Base-by-base conservation (phyloP, 768 basidiomycete genomes). In the Rubroboletus pulcherrimus region DNA sequence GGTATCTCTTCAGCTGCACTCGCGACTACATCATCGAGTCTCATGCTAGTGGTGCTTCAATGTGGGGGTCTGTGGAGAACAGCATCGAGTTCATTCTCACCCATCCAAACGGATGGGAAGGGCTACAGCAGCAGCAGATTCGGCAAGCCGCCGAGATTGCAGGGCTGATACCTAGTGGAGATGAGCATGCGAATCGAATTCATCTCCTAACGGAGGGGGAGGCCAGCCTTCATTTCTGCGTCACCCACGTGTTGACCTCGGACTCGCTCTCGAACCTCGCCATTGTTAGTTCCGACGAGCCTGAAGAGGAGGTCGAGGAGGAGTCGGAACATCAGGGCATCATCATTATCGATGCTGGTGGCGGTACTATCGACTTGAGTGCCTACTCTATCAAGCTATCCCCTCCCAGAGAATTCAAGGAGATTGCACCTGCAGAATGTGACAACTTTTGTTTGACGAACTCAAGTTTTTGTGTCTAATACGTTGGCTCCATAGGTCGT, bases 271-370 rank as follows among this genome's bases (percentile, higher is more conserved):
- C 53, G 12, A 41, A 46, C 10, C 1, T 54, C 5, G 47, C 59
- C 4, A 47, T 52, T 24, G 34, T 49, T 4, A 51, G 40, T 17
- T 10, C 59, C 2, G 57, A 29, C n/a, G 48, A 45, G 5, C 12
- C 10, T 14, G 43, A 46, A 11, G 54, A 56, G 0, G 49, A 61
- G 4, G 51, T 8, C 1, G 55, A 51, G 8, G 37, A 51, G n/a
- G 47, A 48, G 7, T 30, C 58, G 73, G 78, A 66, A 1, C 67
- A 68, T 1, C 55, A 70, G 29, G 72, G 72, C 0, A 57, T 80
- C 5, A 66, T 79, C 19, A 63, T 82, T 6, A 70, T 81, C 15
- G 81, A 81, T 62, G 65, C 61, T 19, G 81, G 80, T 7, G 75
- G 77, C 0, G 70, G 78, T 4, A 77, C 71, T 6, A 56, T 74